These are phyloP conservation scores for Ogataea pignaliae DNA, from an alignment of 805 yeast genomes.

Conservation along the genomic window DNA sequence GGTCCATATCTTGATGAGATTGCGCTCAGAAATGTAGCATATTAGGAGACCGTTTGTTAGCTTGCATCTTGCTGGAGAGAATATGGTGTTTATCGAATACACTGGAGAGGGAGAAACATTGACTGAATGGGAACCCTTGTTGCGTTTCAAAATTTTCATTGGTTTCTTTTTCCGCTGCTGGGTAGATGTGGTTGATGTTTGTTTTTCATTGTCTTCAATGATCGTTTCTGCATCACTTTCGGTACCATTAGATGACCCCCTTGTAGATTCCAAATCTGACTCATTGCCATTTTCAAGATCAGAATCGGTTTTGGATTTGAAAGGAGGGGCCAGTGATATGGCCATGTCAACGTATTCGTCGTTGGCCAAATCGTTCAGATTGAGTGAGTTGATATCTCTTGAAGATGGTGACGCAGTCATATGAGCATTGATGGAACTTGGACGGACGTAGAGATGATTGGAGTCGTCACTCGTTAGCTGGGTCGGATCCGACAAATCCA, in stretches of 20 bases:
- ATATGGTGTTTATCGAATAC: constrained; percentile 10
- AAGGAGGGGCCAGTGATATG: constrained; percentile 21
- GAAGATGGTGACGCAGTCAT: background rate
- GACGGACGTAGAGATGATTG: constrained; percentile 11
- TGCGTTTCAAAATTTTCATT: constrained; percentile 4
- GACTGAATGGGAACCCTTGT: background rate
- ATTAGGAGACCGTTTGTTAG: constrained; percentile 8
- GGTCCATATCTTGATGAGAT: constrained; percentile 18
- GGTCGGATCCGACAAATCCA: constrained; percentile 28
- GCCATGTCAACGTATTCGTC: constrained; percentile 22
- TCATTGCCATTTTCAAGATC: background rate
- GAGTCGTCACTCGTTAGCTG: constrained; percentile 17
- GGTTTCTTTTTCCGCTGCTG: constrained; percentile 9
- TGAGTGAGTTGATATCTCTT: constrained; percentile 2
- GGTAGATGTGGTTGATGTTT: background rate
- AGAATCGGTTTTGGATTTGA: constrained; percentile 6
- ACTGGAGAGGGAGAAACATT: background rate
- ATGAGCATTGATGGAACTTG: constrained; percentile 1
- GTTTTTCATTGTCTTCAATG: constrained; percentile 12
- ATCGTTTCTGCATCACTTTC: constrained; percentile 22
- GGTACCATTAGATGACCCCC: constrained; percentile 1
- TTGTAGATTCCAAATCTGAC: background rate
- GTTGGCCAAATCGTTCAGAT: constrained; percentile 4
- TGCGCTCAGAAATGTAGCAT: constrained; percentile 17
- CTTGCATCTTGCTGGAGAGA: constrained; percentile 15